Percentiles rank a stretch among this genome's conserved stretches.
Evolutionary conservation across 2,329 filamentous ascomycete genomes (phyloP).

Genomic region (Talaromyces pinophilus): DNA sequence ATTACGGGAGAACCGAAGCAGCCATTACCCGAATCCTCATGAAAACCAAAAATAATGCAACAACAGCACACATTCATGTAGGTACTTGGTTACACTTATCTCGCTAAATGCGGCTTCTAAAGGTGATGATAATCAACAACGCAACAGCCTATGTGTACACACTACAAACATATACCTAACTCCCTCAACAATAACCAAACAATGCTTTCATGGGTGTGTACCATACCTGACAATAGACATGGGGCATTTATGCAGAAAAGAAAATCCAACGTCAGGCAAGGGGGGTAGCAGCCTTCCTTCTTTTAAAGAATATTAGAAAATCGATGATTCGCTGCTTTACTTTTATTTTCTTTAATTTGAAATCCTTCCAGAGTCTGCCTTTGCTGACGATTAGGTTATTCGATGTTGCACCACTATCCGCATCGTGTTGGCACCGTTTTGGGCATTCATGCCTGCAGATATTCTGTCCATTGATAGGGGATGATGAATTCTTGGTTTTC

Average conservation of each 20-base stretch:
- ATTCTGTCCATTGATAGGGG: slow-evolving; percentile 23
- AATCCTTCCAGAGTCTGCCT: neutral
- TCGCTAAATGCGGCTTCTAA: slow-evolving; percentile 7
- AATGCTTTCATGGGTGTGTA: neutral
- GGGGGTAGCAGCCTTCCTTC: slow-evolving; percentile 18
- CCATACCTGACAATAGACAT: slow-evolving; percentile 14
- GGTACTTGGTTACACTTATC: slow-evolving; percentile 3
- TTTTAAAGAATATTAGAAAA: slow-evolving; percentile 5
- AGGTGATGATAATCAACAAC: neutral
- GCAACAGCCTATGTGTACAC: neutral
- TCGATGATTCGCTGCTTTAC: slow-evolving; percentile 38
- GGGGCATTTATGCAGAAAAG: slow-evolving; percentile 20
- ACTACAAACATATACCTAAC: neutral
- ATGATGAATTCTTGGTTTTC: neutral
- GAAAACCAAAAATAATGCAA: slow-evolving; percentile 21
- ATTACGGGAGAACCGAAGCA: slow-evolving; percentile 17
- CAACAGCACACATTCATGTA: slow-evolving; percentile 7
- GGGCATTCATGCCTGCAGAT: slow-evolving; percentile 46
- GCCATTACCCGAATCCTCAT: neutral
- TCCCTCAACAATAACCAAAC: slow-evolving; percentile 2
- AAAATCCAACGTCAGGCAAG: slow-evolving; percentile 31
- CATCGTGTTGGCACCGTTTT: slow-evolving; percentile 31
- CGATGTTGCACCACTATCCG: slow-evolving; percentile 22
- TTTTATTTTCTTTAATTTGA: slow-evolving; percentile 17
- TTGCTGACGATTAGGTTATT: neutral